Evolutionary conservation across 1,284 basidiomycete genomes (phyloP).

Genomic region (Boletellus sp.): DNA sequence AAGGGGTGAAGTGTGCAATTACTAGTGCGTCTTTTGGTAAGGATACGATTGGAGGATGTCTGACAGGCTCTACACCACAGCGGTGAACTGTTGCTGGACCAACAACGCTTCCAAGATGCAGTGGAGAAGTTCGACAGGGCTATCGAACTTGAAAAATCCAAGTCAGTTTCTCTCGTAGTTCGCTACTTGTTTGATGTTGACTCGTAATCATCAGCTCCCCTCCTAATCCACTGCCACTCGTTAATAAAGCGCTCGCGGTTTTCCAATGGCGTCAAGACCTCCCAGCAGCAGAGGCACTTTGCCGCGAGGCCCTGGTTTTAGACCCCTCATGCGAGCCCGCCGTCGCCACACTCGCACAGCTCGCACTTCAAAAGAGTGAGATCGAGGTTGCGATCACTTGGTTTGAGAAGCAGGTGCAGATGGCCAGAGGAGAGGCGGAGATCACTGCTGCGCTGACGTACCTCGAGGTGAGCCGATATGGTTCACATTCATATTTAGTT

Average conservation of each 20-base stretch:
- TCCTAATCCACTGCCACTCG: conserved; percentile 88
- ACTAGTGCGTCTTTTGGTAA: conserved; percentile 63
- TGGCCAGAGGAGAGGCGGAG: conserved; percentile 91
- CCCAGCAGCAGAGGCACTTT: conserved; percentile 78
- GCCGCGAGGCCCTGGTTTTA: conserved; percentile 82
- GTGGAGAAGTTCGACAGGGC: conserved; percentile 95
- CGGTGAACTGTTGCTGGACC: conserved; percentile 93
- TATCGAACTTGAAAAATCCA: conserved; percentile 81
- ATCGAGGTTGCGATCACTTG: conserved; percentile 84
- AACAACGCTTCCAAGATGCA: conserved; percentile 86
- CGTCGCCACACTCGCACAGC: conserved; percentile 92
- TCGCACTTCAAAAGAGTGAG: conserved; percentile 89
- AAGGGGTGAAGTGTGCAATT: conserved; percentile 84
- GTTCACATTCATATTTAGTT: conserved; percentile 4
- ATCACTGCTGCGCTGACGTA: conserved; percentile 87
- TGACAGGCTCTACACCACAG: conserved; percentile 41
- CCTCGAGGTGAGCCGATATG: conserved; percentile 55
- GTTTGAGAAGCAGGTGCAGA: conserved; percentile 82
- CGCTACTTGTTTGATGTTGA: conserved; percentile 1
- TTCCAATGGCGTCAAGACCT: conserved; percentile 97
- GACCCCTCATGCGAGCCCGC: conserved; percentile 97
- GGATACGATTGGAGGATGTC: not conserved
- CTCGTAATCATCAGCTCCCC: conserved; percentile 42
- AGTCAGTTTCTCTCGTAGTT: conserved; percentile 42
- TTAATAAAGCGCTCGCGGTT: conserved; percentile 95